These are phyloP conservation scores for Symbiodinium natans DNA, from an alignment of 73 alveolate genomes.

Conservation along the genomic window DNA sequence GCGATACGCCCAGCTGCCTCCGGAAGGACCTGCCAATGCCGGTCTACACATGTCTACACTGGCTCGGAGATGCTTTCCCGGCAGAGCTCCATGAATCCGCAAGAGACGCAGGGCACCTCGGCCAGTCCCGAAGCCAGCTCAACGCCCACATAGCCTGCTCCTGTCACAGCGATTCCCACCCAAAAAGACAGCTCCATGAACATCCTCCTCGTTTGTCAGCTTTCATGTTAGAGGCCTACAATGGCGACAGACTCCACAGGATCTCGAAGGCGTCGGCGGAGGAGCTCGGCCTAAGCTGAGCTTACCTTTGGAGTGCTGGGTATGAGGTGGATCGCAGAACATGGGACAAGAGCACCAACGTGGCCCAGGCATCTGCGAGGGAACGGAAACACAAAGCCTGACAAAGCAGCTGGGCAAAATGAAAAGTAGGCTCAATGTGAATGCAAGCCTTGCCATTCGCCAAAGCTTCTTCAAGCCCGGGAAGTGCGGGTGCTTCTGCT, in stretches of 20 bases:
- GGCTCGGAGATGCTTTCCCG: too few species aligned
- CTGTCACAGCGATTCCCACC: neutral
- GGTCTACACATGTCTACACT: neutral
- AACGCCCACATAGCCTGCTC: conserved; percentile 86
- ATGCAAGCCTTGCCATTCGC: neutral
- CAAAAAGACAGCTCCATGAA: neutral
- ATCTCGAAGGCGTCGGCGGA: conserved; percentile 22
- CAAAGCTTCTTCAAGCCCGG: conserved; percentile 59
- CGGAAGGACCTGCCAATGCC: conserved; percentile 44
- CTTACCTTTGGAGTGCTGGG: neutral
- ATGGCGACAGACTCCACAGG: conserved; percentile 48
- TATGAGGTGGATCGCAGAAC: too few species aligned
- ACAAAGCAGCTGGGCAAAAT: neutral
- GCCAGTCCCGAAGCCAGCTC: conserved; percentile 78
- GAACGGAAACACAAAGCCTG: conserved; percentile 57
- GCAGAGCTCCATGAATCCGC: neutral
- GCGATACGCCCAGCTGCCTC: conserved; percentile 42
- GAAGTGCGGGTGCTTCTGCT: neutral
- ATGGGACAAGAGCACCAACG: too few species aligned
- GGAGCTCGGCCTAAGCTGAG: conserved; percentile 28
- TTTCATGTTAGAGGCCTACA: neutral
- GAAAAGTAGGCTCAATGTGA: neutral
- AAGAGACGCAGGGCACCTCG: neutral
- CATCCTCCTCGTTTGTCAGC: neutral
- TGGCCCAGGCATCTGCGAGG: conserved; percentile 31